Percentiles rank a stretch among this genome's conserved stretches.
Evolutionary conservation across 2,329 filamentous ascomycete species (phyloP).

Genomic region (Aspergillus thermomutatus): DNA sequence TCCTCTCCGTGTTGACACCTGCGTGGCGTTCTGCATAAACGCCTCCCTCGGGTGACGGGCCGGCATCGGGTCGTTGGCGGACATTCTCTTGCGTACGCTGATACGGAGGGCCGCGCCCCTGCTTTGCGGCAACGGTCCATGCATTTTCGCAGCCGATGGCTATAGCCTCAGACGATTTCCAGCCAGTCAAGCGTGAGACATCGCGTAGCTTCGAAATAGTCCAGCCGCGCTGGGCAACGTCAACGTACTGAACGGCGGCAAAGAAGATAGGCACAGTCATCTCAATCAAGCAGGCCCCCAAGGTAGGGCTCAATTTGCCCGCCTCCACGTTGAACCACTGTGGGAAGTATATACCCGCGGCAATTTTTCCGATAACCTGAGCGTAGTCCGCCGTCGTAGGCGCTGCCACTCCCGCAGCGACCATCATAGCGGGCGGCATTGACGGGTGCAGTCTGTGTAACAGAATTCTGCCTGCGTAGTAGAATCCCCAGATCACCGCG

Average conservation of each 20-base stretch:
- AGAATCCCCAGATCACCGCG: slow-evolving; percentile 81
- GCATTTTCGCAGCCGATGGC: slow-evolving; percentile 78
- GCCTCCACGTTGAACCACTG: slow-evolving; percentile 34
- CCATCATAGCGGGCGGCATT: slow-evolving; percentile 88
- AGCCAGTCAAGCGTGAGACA: slow-evolving; percentile 77
- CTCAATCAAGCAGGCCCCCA: slow-evolving; percentile 80
- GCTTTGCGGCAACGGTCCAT: slow-evolving; percentile 72
- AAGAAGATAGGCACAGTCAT: slow-evolving; percentile 81
- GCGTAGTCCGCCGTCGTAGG: slow-evolving; percentile 68
- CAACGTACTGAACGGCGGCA: slow-evolving; percentile 74
- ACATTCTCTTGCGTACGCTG: slow-evolving; percentile 28
- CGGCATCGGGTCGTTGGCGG: slow-evolving; percentile 8
- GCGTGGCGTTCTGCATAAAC: slow-evolving; percentile 9
- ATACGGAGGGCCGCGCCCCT: slow-evolving; percentile 76
- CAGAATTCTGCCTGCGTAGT: slow-evolving; percentile 79
- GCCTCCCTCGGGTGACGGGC: background rate
- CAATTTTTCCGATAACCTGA: slow-evolving; percentile 73
- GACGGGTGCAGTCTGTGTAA: slow-evolving; percentile 78
- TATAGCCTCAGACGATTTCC: slow-evolving; percentile 78
- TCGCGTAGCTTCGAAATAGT: slow-evolving; percentile 70
- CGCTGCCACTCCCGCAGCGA: slow-evolving; percentile 76
- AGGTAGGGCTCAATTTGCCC: slow-evolving; percentile 66
- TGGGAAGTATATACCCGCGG: slow-evolving; percentile 61
- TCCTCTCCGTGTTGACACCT: slow-evolving; percentile 42
- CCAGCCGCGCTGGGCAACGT: slow-evolving; percentile 72